Evolutionary conservation across 352 stramenopile species (phyloP), one percentile per base, ranked within the genome.

Genomic region (Thalassiosira sp.): DNA sequence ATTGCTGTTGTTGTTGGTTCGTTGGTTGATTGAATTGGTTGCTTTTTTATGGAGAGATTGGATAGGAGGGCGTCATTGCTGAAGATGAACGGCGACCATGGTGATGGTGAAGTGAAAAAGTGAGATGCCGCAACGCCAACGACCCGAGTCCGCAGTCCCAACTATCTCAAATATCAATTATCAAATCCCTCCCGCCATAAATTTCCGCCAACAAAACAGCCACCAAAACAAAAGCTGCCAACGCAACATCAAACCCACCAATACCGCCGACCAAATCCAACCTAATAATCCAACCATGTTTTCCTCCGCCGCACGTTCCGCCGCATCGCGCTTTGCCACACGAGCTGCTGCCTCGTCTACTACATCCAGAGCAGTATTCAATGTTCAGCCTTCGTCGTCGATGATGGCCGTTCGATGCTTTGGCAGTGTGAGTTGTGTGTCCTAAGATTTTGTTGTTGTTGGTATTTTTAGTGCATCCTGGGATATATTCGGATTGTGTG

Each of bases 241-340:
- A 5, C 5, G 6, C 40, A 5, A 48, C 5, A 52, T 3, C 43
- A 15, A 52, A 27, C n/a, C 1, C 43, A 15, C 43, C n/a, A 52
- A 22, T 3, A 52, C n/a, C 43, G 1, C 16, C 5, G 11, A 52
- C 13, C 22, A 27, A 27, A 52, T 16, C 40, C n/a, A 48, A n/a
- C 40, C 40, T n/a, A 48, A 18, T 48, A 48, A 48, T 13, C 27
- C 28, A 33, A 71, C 42, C 35, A 87, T 68, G 42, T 86, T 89
- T 58, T 85, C 86, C 72, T 89, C 82, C 53, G 79, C 75, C 45
- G 76, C 73, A 68, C 85, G 85, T 69, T 74, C 82, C 45, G 69
- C 79, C 49, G 72, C 76, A 64, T 87, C 85, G 54, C 85, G 85
- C 62, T 63, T 88, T 20, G 82, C 80, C 53, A 43, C 75, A 52